Evolutionary conservation across 768 basidiomycete species (phyloP).

Genomic region (Inosperma sp.): DNA sequence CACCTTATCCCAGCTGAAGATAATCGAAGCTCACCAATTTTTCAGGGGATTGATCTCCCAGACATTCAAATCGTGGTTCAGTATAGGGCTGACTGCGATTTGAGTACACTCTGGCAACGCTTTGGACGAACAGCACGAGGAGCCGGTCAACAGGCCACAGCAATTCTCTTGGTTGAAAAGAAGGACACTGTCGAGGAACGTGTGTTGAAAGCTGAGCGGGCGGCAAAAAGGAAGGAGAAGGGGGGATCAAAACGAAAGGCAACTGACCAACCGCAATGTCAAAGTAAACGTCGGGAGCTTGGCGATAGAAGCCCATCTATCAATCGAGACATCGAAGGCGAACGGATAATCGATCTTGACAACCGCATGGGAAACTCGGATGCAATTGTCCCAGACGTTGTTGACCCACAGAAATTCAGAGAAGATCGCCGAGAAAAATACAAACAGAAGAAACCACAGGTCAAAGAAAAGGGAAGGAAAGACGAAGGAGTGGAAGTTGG

Average conservation of each 20-base stretch:
- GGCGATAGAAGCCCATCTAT: no score
- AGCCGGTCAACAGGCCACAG: neutral
- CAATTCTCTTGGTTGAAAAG: no score
- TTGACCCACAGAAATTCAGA: neutral
- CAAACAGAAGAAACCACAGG: neutral
- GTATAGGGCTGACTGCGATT: neutral
- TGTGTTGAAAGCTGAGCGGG: neutral
- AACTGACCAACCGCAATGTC: neutral
- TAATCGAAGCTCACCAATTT: neutral
- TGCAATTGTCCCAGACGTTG: neutral
- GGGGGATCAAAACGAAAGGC: neutral
- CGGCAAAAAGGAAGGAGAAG: neutral
- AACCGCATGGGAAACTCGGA: no score
- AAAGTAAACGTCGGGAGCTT: no score
- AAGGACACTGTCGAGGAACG: neutral
- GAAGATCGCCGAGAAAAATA: neutral
- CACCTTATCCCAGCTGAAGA: no score
- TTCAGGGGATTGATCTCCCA: neutral
- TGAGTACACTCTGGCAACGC: neutral
- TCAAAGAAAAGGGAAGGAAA: neutral
- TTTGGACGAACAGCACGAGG: neutral
- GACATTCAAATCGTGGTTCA: neutral
- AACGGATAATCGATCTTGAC: no score
- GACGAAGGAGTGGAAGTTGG: neutral
- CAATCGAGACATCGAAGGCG: no score